Percentiles rank a stretch among this genome's conserved stretches.
Evolutionary conservation across 192 early-diverging fungal genomes (phyloP).

Genomic region (Dispira simplex): DNA sequence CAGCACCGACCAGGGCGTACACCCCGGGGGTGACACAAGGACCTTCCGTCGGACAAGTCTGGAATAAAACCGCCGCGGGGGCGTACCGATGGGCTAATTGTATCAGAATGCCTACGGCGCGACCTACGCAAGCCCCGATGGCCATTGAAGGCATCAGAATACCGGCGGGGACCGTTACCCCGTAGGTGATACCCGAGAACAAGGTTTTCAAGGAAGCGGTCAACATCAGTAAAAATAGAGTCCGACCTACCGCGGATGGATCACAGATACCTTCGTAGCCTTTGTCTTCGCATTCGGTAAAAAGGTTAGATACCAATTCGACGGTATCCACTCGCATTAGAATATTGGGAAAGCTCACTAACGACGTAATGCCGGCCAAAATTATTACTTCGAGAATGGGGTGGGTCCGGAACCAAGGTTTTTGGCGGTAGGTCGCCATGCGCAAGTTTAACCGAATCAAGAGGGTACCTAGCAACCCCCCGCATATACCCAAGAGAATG

Average conservation of each 20-base stretch:
- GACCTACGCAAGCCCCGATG: slow-evolving; percentile 81
- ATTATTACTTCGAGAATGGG: slow-evolving; percentile 26
- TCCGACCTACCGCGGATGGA: slow-evolving; percentile 15
- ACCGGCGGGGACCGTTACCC: slow-evolving; percentile 59
- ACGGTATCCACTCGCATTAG: slow-evolving; percentile 29
- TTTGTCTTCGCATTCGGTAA: slow-evolving; percentile 30
- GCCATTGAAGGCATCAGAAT: slow-evolving; percentile 80
- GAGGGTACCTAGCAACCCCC: slow-evolving; percentile 23
- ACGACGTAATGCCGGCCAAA: slow-evolving; percentile 24
- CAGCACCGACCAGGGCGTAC: slow-evolving; percentile 75
- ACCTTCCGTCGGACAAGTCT: slow-evolving; percentile 52
- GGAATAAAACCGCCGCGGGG: slow-evolving; percentile 44
- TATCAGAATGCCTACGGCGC: slow-evolving; percentile 75
- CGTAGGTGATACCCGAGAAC: slow-evolving; percentile 56
- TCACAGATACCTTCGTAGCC: slow-evolving; percentile 29
- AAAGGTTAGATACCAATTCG: slow-evolving; percentile 34
- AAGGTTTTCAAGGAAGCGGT: slow-evolving; percentile 44
- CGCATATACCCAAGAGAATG: slow-evolving; percentile 64
- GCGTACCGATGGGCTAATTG: slow-evolving; percentile 50
- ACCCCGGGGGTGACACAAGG: slow-evolving; percentile 76
- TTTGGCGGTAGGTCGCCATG: slow-evolving; percentile 2
- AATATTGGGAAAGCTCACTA: slow-evolving; percentile 28
- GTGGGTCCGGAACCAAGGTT: slow-evolving; percentile 7
- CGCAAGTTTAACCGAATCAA: slow-evolving; percentile 15
- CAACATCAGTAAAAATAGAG: slow-evolving; percentile 34